Percentiles rank a stretch among this genome's conserved stretches.
Conservation (phyloP, 2,329 filamentous ascomycete species). For the Leptosphaerulina australis region DNA sequence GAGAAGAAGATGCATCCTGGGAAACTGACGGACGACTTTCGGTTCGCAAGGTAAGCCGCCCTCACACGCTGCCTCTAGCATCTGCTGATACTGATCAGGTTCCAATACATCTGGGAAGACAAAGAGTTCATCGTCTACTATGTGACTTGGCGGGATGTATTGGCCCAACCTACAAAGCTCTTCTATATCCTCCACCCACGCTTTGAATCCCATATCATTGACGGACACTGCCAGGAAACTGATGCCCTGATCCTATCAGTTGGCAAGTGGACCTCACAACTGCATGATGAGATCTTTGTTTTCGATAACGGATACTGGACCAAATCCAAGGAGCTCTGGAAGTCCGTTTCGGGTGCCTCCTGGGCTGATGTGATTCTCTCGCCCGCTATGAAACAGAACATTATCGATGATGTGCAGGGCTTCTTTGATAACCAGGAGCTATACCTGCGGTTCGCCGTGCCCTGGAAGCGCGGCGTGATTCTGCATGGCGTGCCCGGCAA, state of each 20-base stretch:
- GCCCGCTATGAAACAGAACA: conserved; percentile 63
- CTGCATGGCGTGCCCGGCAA: conserved; percentile 64
- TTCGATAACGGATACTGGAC: conserved; percentile 67
- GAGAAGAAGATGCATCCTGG: conserved; percentile 33
- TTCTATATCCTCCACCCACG: conserved; percentile 33
- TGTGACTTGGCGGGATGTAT: conserved; percentile 34
- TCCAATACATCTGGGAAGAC: conserved; percentile 39
- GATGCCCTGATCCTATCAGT: conserved; percentile 62
- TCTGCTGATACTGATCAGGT: conserved; percentile 16
- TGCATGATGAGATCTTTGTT: conserved; percentile 68
- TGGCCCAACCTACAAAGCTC: conserved; percentile 26
- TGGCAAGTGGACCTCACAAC: conserved; percentile 60
- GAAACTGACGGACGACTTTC: conserved; percentile 26
- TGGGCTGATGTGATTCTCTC: conserved; percentile 72
- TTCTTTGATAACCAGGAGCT: conserved; percentile 55
- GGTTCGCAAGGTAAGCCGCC: conserved; percentile 29
- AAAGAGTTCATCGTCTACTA: conserved; percentile 40
- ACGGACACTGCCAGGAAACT: conserved; percentile 33
- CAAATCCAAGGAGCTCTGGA: conserved; percentile 65
- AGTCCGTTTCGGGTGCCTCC: conserved; percentile 51
- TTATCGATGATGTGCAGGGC: conserved; percentile 66
- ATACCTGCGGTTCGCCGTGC: conserved; percentile 53
- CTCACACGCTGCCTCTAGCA: background rate
- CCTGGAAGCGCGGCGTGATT: conserved; percentile 57
- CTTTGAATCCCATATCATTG: conserved; percentile 12